These are phyloP conservation scores for Sutorius australiensis DNA, from an alignment of 768 basidiomycete species.

Conservation along the genomic window DNA sequence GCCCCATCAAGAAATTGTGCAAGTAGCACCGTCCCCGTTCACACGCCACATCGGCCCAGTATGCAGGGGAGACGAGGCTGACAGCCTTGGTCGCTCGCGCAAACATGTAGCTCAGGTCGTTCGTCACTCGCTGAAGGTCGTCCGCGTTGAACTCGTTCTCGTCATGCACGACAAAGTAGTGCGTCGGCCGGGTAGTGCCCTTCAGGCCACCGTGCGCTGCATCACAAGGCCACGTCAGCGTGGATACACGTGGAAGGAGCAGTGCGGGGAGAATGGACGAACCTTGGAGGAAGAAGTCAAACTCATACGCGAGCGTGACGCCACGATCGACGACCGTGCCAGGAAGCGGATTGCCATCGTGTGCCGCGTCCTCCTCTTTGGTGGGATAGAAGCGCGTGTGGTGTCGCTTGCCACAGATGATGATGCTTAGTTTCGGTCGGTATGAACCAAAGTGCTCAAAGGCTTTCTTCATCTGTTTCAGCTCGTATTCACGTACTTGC, in stretches of 20 bases:
- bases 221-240: not conserved
- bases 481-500: conserved; percentile 41
- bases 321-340: conserved; percentile 57
- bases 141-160: conserved; percentile 49
- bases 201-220: conserved; percentile 42
- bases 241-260: not conserved
- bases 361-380: conserved; percentile 33
- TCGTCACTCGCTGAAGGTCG: conserved; percentile 46
- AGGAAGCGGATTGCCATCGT: conserved; percentile 47
- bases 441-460: conserved; percentile 42
- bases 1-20: conserved; percentile 39
- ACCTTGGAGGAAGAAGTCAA: conserved; percentile 54
- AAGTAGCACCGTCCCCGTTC: conserved; percentile 54
- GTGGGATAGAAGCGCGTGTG: conserved; percentile 55
- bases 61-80: conserved; percentile 35
- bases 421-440: conserved; percentile 46
- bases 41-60: conserved; percentile 47
- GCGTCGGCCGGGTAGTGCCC: conserved; percentile 46
- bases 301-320: conserved; percentile 51
- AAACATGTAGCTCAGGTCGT: conserved; percentile 53
- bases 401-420: conserved; percentile 55
- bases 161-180: conserved; percentile 55
- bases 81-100: conserved; percentile 52
- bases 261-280: not conserved
- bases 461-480: conserved; percentile 38